These are phyloP conservation scores for Thermochaetoides thermophila DNA, from an alignment of 495 filamentous ascomycete species.

Conservation along the genomic window DNA sequence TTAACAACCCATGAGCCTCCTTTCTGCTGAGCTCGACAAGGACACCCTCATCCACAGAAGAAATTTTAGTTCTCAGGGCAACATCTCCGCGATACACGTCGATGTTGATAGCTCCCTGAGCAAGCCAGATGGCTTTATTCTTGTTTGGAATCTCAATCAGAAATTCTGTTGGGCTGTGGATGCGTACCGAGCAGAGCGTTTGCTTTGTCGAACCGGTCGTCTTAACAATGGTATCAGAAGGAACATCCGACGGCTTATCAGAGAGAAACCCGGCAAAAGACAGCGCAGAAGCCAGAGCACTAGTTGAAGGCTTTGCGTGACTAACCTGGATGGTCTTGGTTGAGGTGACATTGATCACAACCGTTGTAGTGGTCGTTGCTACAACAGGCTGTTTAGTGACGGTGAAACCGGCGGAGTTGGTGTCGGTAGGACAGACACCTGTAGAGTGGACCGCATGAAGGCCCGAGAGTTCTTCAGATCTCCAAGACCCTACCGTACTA, in stretches of 20 bases:
- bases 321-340: constrained; percentile 20
- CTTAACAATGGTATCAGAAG: constrained; percentile 10
- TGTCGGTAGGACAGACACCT: constrained; percentile 9
- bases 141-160: constrained; percentile 23
- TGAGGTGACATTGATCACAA: constrained; percentile 24
- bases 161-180: constrained; percentile 24
- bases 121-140: constrained; percentile 26
- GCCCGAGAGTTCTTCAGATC: not conserved
- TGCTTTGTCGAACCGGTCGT: constrained; percentile 7
- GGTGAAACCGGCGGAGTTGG: too few relatives aligned
- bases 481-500: not conserved
- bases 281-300: constrained; percentile 24
- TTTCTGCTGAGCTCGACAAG: constrained; percentile 24
- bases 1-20: constrained; percentile 28
- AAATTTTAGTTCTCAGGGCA: constrained; percentile 26
- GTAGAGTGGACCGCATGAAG: not conserved
- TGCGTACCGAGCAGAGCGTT: constrained; percentile 23
- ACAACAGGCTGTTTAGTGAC: constrained; percentile 6
- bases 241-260: constrained; percentile 19
- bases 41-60: constrained; percentile 29
- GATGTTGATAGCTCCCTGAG: constrained; percentile 28
- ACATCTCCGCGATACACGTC: constrained; percentile 27
- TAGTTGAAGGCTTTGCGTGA: constrained; percentile 23
- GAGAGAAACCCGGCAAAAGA: constrained; percentile 25
- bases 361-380: constrained; percentile 20